Conservation (phyloP, 2,329 filamentous ascomycete genomes). For the Lasiodiplodia hormozganensis region DNA sequence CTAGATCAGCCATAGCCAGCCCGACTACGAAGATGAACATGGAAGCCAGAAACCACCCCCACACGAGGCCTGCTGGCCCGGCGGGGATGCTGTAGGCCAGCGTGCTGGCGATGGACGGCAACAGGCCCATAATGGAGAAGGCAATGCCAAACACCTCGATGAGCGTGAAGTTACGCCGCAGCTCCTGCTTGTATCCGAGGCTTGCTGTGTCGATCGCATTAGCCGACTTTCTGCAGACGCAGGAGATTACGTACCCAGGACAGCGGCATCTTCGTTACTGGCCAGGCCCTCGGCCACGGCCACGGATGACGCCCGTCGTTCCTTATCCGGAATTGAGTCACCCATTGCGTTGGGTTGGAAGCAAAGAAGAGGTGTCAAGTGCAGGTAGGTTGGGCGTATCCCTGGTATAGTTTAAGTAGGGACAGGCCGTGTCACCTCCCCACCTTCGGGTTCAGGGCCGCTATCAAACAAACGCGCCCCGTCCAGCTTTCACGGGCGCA, state of each 20-base stretch:
- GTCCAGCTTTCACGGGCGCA: not conserved
- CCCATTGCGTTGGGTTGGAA: slow-evolving; percentile 7
- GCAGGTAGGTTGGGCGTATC: not conserved
- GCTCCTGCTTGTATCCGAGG: slow-evolving; percentile 63
- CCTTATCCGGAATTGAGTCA: slow-evolving; percentile 9
- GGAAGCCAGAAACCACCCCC: slow-evolving; percentile 66
- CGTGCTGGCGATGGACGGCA: slow-evolving; percentile 67
- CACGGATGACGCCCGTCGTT: slow-evolving; percentile 9
- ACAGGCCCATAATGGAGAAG: slow-evolving; percentile 62
- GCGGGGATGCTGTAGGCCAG: slow-evolving; percentile 65
- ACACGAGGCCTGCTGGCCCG: slow-evolving; percentile 67
- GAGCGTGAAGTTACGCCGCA: slow-evolving; percentile 67
- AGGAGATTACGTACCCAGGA: slow-evolving; percentile 41
- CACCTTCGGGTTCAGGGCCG: not conserved
- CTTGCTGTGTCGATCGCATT: slow-evolving; percentile 32
- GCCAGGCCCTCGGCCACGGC: slow-evolving; percentile 38
- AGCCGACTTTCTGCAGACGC: not conserved
- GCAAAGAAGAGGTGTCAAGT: not conserved
- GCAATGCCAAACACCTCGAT: slow-evolving; percentile 64
- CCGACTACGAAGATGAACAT: slow-evolving; percentile 66
- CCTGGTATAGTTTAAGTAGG: not conserved
- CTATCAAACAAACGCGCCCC: not conserved
- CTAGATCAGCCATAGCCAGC: slow-evolving; percentile 61
- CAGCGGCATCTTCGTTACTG: slow-evolving; percentile 49
- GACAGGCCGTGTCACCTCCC: not conserved